These are phyloP conservation scores for Syzygium grande DNA, from an alignment of 345 rosid genomes.

Conservation along the genomic window DNA sequence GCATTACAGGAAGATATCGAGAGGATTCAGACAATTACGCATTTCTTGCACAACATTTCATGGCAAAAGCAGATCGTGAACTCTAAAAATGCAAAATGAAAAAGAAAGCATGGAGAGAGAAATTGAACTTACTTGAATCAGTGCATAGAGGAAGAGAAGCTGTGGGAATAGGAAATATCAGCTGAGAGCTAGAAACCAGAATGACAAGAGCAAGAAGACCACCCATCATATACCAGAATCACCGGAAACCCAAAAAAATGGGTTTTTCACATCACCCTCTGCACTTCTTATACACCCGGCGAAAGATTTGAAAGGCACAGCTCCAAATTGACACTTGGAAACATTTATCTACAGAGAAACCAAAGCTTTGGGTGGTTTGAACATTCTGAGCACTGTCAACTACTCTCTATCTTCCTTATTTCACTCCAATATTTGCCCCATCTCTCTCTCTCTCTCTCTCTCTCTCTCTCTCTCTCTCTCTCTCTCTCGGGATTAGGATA, in stretches of 20 bases:
- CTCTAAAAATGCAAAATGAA: not conserved
- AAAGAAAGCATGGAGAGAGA: not conserved
- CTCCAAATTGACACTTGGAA: not conserved
- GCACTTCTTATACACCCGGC: not conserved
- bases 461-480: not conserved
- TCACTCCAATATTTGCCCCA: not conserved
- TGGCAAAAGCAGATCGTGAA: slow-evolving; percentile 2
- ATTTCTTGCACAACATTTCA: not conserved
- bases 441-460: not conserved
- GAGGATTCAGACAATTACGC: not conserved
- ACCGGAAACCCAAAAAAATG: not conserved
- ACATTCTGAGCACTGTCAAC: not conserved
- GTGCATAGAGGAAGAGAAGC: slow-evolving; percentile 28
- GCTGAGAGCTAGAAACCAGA: slow-evolving; percentile 8
- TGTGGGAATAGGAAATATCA: slow-evolving; percentile 2
- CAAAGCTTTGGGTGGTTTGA: not conserved
- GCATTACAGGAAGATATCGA: not conserved
- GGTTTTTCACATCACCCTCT: not conserved
- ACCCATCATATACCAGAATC: not conserved
- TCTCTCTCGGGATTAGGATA: no score
- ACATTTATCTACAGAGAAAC: not conserved
- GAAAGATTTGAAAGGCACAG: not conserved
- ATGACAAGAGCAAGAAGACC: not conserved
- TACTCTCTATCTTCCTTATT: not conserved
- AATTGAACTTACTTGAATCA: slow-evolving; percentile 30